Evolutionary conservation across 371 early-diverging fungal species (phyloP).

Genomic region (Scutellospora calospora): DNA sequence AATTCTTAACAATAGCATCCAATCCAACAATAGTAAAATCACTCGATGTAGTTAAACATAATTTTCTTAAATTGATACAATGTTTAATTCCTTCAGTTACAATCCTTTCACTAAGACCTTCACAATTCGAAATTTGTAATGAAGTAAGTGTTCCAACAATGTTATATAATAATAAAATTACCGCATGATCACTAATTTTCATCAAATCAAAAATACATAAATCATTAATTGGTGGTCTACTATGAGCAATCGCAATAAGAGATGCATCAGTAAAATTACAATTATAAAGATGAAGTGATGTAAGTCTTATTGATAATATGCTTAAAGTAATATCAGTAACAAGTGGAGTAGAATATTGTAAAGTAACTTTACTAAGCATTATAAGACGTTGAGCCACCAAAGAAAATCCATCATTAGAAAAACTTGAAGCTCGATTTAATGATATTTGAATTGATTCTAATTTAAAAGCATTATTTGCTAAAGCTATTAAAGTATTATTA

Average conservation of each 20-base stretch:
- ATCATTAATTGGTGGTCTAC: slow-evolving; percentile 39
- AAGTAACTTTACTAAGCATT: slow-evolving; percentile 17
- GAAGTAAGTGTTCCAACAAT: slow-evolving; percentile 22
- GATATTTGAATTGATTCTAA: slow-evolving; percentile 38
- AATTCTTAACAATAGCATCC: slow-evolving; percentile 1
- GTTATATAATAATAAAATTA: slow-evolving; percentile 4
- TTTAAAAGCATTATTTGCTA: slow-evolving; percentile 17
- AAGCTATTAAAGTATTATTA: slow-evolving; percentile 3
- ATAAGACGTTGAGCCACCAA: slow-evolving; percentile 2
- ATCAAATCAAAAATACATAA: slow-evolving; percentile 31
- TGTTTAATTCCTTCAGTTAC: neutral
- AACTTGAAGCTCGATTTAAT: neutral
- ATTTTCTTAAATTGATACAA: slow-evolving; percentile 34
- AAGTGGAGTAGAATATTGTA: slow-evolving; percentile 24
- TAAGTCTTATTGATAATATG: slow-evolving; percentile 24
- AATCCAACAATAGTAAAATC: slow-evolving; percentile 33
- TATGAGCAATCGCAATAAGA: neutral
- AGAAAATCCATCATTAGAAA: slow-evolving; percentile 35
- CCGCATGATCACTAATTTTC: slow-evolving; percentile 14
- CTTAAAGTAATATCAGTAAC: slow-evolving; percentile 35
- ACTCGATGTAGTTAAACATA: slow-evolving; percentile 15
- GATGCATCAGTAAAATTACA: slow-evolving; percentile 35
- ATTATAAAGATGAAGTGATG: slow-evolving; percentile 39
- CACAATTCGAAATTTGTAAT: slow-evolving; percentile 42
- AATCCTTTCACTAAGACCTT: slow-evolving; percentile 2